Base-by-base conservation (phyloP, 495 filamentous ascomycete species). In the Neurospora tetrasperma region DNA sequence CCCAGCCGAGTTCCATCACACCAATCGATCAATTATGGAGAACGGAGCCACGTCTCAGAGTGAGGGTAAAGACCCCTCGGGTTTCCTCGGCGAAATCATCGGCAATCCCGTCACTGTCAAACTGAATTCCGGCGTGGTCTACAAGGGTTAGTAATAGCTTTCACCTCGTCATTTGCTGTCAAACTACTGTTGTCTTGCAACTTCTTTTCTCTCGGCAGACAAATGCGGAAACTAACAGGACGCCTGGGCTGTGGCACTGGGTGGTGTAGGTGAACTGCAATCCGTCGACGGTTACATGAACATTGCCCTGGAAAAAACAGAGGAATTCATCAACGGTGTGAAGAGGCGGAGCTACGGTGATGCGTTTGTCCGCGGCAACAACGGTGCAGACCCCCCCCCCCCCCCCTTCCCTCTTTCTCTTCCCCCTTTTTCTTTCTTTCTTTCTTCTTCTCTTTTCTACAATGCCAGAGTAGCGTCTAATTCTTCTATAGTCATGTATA, bases 231-330 rank as follows among this genome's bases (percentile, higher is more conserved):
- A 40, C 70, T 76, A 23, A 76, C 54, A 35, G 54, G 12, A 35
- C 54, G 27, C 54, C 54, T 35, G 54, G 31, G 54, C 12, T 66
- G 54, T 3, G 54, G 54, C 35, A 42, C 43, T 71, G 62, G 16
- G 6, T 0, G 8, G 10, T 69, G 10, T 69, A 97, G 94, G 94
- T 44, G 92, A 96, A 78, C 86, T 97, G n/a, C 93, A 97, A 77
- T 97, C 94, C 0, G 94, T 98, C n/a, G 96, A 99, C 80, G 96
- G 96, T 46, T 99, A 98, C 80, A 98, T 99, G 96, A 98, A 99
- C 81, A 96, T 99, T 75, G 94, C 96, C 23, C 87, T 99, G 4
- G 96, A 98, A 79, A 94, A 97, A 81, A 95, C 94, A 0, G 91
- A 94, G 74, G 96, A 99, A 83, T 94, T 89, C 77, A 91, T 96